Percentiles rank a stretch among this genome's conserved stretches.
Evolutionary conservation across 225 moss, liverwort and hornwort genomes (phyloP).

Genomic region (Polytrichum commune): DNA sequence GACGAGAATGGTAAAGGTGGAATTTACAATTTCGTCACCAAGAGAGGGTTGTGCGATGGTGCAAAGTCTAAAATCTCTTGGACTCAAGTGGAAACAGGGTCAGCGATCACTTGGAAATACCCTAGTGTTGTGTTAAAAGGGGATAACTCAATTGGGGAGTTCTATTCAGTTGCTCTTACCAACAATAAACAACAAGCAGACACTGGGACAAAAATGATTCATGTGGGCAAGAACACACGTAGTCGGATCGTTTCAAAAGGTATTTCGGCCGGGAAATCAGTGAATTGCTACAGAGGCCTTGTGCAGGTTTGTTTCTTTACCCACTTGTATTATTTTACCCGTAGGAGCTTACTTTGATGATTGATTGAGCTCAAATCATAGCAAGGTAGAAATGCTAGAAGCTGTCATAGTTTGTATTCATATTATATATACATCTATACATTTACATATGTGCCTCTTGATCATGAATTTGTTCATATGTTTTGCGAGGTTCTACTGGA

Average conservation of each 20-base stretch:
- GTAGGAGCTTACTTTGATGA: too few species aligned
- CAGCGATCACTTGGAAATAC: slow-evolving; percentile 96
- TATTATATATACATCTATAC: too few species aligned
- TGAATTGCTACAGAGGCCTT: slow-evolving; percentile 93
- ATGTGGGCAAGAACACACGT: slow-evolving; percentile 80
- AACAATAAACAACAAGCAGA: slow-evolving; percentile 95
- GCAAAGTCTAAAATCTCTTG: slow-evolving; percentile 83
- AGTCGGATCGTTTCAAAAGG: slow-evolving; percentile 97
- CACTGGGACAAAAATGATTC: slow-evolving; percentile 98
- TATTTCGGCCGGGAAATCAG: slow-evolving; percentile 80
- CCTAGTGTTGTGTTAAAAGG: slow-evolving; percentile 94
- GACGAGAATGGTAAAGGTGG: slow-evolving; percentile 72
- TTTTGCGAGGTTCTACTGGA: too few species aligned
- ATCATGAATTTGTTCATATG: too few species aligned
- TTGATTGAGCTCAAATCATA: too few species aligned
- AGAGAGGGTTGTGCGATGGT: slow-evolving; percentile 90
- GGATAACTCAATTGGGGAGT: slow-evolving; percentile 82
- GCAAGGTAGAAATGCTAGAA: too few species aligned
- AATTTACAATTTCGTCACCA: slow-evolving; percentile 94
- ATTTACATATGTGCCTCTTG: too few species aligned
- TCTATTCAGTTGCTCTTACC: slow-evolving; percentile 88
- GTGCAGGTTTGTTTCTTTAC: slow-evolving; percentile 56
- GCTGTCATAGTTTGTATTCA: too few species aligned
- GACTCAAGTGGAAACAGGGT: slow-evolving; percentile 98
- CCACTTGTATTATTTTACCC: neutral